phyloP scores from a whole-genome alignment of 345 rosid species.

The Crucihimalaya himalaica region DNA sequence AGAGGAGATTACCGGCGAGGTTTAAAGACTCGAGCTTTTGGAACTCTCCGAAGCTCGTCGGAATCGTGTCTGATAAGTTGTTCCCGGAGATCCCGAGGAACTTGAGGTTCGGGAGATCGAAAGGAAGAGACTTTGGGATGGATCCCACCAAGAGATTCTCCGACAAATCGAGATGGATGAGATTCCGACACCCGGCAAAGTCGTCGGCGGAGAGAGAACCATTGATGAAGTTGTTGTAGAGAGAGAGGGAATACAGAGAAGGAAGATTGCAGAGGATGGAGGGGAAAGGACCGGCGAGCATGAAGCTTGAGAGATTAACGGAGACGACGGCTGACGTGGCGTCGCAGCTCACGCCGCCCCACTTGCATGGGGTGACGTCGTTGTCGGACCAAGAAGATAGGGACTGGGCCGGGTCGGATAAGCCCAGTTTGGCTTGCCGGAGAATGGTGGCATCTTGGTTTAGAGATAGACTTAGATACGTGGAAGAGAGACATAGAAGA shows the following conservation, averaged over 20 bases:
- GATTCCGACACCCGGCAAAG: conserved; percentile 52
- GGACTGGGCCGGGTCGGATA: conserved; percentile 57
- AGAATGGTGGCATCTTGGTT: conserved; percentile 81
- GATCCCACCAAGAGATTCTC: conserved; percentile 54
- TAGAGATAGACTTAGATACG: conserved; percentile 37
- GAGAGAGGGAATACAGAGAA: conserved; percentile 48
- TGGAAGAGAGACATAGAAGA: conserved; percentile 30
- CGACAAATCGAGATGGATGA: conserved; percentile 46
- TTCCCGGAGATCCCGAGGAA: conserved; percentile 48
- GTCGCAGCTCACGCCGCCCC: conserved; percentile 77
- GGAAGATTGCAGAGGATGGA: conserved; percentile 72
- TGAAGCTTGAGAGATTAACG: conserved; percentile 52
- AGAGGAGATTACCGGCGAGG: conserved; percentile 57
- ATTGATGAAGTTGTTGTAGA: conserved; percentile 59
- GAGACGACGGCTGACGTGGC: conserved; percentile 46
- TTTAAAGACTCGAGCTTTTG: conserved; percentile 52
- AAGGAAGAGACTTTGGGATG: conserved; percentile 60
- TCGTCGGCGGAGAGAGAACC: conserved; percentile 56
- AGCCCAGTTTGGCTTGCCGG: conserved; percentile 55
- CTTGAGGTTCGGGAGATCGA: conserved; percentile 49
- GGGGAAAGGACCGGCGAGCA: conserved; percentile 78
- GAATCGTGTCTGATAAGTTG: conserved; percentile 66
- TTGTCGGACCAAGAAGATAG: conserved; percentile 72
- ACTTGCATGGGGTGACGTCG: conserved; percentile 68
- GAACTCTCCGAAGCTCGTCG: conserved; percentile 54